Percentiles rank a stretch among this genome's conserved stretches.
These are phyloP conservation scores for Syncephalis plumigaleata DNA, from an alignment of 371 early-diverging fungal species.

Conservation along the genomic window DNA sequence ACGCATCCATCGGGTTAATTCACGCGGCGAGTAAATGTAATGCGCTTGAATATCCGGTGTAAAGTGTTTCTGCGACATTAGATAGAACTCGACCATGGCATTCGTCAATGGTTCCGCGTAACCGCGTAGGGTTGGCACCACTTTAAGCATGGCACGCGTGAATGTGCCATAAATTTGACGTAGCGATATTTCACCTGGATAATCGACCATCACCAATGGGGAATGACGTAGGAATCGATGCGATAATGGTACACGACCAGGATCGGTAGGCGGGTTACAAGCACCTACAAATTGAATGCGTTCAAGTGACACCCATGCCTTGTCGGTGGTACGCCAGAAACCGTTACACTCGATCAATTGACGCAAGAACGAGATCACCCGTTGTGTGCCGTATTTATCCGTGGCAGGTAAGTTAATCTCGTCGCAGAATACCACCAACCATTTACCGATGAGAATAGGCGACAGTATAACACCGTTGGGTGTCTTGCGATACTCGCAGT, in stretches of 20 bases:
- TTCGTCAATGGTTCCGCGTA: conserved; percentile 80
- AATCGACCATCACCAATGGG: conserved; percentile 94
- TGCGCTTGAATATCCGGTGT: conserved; percentile 96
- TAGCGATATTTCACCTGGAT: conserved; percentile 86
- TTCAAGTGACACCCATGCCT: conserved; percentile 85
- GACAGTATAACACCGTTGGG: conserved; percentile 80
- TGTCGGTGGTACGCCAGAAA: conserved; percentile 86
- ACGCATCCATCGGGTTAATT: conserved; percentile 95
- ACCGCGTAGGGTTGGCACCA: conserved; percentile 82
- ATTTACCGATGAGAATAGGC: conserved; percentile 70
- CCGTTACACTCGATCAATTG: conserved; percentile 92
- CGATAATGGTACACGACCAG: conserved; percentile 90
- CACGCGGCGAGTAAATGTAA: conserved; percentile 97
- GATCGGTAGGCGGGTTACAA: conserved; percentile 98
- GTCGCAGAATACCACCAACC: conserved; percentile 98
- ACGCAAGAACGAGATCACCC: conserved; percentile 90
- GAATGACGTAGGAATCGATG: conserved; percentile 94
- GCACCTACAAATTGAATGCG: conserved; percentile 98
- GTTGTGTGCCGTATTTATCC: conserved; percentile 95
- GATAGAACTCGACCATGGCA: conserved; percentile 96
- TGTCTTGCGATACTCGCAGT: conserved; percentile 95
- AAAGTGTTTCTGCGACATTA: conserved; percentile 75
- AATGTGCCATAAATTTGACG: conserved; percentile 93
- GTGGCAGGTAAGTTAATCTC: conserved; percentile 95
- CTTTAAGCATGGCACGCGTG: conserved; percentile 82